Conservation (phyloP, 495 filamentous ascomycete genomes). For the Aspergillus olivimuriae region DNA sequence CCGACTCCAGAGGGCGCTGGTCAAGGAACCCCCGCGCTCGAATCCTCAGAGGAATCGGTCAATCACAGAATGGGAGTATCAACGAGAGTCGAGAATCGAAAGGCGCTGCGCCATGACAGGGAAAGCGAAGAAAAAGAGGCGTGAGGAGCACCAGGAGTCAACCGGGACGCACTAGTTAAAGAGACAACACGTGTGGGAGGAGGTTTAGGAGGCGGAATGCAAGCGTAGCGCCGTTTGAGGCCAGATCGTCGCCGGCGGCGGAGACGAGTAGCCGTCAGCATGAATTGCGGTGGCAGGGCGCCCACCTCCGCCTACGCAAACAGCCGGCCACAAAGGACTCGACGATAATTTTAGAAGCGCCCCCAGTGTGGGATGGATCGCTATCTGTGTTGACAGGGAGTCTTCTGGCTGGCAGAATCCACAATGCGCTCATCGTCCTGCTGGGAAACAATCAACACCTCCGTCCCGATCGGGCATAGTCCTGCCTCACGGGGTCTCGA, state of each 20-base stretch:
- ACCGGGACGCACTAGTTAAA: constrained; percentile 17
- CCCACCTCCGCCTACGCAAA: neutral
- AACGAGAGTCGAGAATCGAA: constrained; percentile 31
- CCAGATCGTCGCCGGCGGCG: constrained; percentile 24
- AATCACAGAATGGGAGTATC: constrained; percentile 22
- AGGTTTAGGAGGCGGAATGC: constrained; percentile 25
- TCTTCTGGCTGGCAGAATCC: too few relatives aligned
- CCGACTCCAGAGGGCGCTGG: constrained; percentile 11
- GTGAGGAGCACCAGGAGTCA: constrained; percentile 8
- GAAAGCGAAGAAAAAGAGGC: constrained; percentile 14
- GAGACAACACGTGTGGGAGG: constrained; percentile 17
- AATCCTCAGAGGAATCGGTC: constrained; percentile 5
- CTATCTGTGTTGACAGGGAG: too few relatives aligned
- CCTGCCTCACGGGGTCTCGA: neutral
- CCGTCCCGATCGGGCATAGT: neutral
- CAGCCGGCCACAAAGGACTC: too few relatives aligned
- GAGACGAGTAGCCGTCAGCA: neutral
- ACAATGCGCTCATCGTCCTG: too few relatives aligned
- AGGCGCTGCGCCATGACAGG: constrained; percentile 34
- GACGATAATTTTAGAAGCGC: neutral
- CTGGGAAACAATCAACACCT: too few relatives aligned
- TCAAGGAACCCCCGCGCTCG: constrained; percentile 1
- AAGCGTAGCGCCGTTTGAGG: constrained; percentile 29
- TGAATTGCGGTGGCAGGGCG: neutral
- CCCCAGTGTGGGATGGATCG: too few relatives aligned